Percentiles rank a stretch among this genome's conserved stretches.
These are phyloP conservation scores for Aspergillus bridgeri DNA, from an alignment of 495 filamentous ascomycete species.

Conservation along the genomic window DNA sequence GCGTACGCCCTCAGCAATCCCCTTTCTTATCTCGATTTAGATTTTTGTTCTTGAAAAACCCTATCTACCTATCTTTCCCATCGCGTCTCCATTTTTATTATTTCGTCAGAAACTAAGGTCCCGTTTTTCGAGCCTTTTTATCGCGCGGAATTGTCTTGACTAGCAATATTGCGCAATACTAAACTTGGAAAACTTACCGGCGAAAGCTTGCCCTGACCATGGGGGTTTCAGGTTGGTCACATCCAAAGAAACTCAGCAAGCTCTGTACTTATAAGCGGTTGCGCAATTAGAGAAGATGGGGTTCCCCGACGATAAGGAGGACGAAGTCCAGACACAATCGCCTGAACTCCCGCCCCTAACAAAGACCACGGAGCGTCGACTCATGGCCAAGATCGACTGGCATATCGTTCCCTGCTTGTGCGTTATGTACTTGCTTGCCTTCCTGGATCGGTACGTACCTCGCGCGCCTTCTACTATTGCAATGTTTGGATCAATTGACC, in stretches of 20 bases:
- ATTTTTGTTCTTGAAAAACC: no score
- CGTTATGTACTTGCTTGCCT: constrained; percentile 81
- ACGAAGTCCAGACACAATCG: constrained; percentile 21
- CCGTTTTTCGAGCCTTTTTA: no score
- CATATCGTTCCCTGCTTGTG: constrained; percentile 78
- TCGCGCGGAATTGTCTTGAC: no score
- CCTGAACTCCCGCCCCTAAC: constrained; percentile 33
- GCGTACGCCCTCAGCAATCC: neutral
- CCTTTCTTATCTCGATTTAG: neutral
- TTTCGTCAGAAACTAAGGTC: no score
- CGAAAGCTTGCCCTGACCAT: neutral
- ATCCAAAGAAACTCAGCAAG: neutral
- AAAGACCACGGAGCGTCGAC: constrained; percentile 62
- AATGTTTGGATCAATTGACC: neutral
- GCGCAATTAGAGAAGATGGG: constrained; percentile 14
- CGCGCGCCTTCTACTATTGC: neutral
- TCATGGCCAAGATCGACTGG: constrained; percentile 75
- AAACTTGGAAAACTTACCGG: no score
- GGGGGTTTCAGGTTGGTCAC: neutral
- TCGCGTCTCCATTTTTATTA: no score
- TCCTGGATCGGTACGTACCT: constrained; percentile 67
- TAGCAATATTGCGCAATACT: no score
- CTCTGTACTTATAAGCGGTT: constrained; percentile 11
- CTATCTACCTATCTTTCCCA: no score
- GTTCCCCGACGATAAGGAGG: constrained; percentile 18